phyloP scores from a whole-genome alignment of 345 rosid species.

The Acer saccharum region DNA sequence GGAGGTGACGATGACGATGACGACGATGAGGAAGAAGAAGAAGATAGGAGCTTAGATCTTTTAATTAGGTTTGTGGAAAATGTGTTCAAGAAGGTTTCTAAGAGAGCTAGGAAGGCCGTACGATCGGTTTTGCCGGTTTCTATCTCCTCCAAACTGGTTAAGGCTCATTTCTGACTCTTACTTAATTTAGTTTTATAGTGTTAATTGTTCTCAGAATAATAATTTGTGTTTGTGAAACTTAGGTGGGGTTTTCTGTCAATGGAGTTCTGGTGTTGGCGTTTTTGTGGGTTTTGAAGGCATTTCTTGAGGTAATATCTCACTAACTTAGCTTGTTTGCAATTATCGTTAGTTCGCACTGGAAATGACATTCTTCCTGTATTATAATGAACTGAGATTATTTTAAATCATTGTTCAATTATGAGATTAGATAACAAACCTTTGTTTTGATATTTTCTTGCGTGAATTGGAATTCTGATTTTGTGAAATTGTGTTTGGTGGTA shows the following conservation, averaged over 20 bases:
- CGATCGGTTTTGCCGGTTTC: conserved; percentile 76
- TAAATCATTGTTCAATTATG: neutral
- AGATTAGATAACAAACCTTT: neutral
- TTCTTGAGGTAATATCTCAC: conserved; percentile 71
- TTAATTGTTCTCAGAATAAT: neutral
- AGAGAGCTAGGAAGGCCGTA: conserved; percentile 78
- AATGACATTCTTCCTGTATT: neutral
- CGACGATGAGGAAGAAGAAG: conserved; percentile 68
- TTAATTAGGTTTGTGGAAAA: conserved; percentile 68
- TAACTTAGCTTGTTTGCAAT: neutral
- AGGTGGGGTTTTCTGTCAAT: conserved; percentile 90
- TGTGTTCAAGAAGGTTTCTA: conserved; percentile 69
- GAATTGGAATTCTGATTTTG: neutral
- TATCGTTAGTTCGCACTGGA: neutral
- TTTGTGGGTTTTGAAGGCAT: conserved; percentile 87
- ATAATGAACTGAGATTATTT: neutral
- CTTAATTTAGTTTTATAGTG: neutral
- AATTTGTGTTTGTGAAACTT: neutral
- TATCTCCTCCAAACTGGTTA: conserved; percentile 66
- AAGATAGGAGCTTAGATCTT: conserved; percentile 87
- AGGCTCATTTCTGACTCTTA: too few relatives aligned
- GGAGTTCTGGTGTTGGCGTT: conserved; percentile 81
- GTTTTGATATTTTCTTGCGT: neutral
- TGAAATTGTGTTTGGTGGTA: neutral
- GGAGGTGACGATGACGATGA: conserved; percentile 49